Evolutionary conservation across 768 basidiomycete species (phyloP).

Genomic region (Punctularia strigosozonata): DNA sequence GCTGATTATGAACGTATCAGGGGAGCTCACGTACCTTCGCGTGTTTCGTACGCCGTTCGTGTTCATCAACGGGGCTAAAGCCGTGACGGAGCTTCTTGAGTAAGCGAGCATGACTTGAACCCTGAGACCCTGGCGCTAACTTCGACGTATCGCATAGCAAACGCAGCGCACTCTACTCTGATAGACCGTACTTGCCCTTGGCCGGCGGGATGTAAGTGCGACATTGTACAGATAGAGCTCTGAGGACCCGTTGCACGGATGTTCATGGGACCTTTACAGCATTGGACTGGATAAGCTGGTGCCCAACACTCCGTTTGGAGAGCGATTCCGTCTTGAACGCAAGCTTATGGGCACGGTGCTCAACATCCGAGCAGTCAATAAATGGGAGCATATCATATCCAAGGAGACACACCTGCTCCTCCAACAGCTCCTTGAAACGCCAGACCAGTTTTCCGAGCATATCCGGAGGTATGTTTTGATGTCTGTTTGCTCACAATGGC

Average conservation of each 20-base stretch:
- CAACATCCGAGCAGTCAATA: conserved; percentile 17
- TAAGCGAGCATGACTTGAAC: conserved; percentile 16
- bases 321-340: conserved; percentile 19
- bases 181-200: conserved; percentile 19
- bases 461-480: conserved; percentile 12
- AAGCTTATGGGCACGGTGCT: conserved; percentile 22
- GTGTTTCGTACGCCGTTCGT: conserved; percentile 13
- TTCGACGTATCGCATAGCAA: no score
- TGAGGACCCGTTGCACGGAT: no score
- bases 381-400: conserved; percentile 7
- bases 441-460: conserved; percentile 11
- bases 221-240: not conserved
- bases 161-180: conserved; percentile 19
- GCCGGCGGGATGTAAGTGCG: conserved; percentile 19
- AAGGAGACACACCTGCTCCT: conserved; percentile 9
- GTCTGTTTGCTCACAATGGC: not conserved
- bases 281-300: no score
- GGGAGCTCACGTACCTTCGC: conserved; percentile 13
- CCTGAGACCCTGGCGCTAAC: no score
- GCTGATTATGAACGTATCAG: no score
- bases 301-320: not conserved
- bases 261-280: no score
- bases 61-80: conserved; percentile 12
- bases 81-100: conserved; percentile 15
- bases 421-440: conserved; percentile 7